Evolutionary conservation across 768 basidiomycete genomes (phyloP), one percentile per base, ranked within the genome.

Genomic region (Neoboletus magnificus): DNA sequence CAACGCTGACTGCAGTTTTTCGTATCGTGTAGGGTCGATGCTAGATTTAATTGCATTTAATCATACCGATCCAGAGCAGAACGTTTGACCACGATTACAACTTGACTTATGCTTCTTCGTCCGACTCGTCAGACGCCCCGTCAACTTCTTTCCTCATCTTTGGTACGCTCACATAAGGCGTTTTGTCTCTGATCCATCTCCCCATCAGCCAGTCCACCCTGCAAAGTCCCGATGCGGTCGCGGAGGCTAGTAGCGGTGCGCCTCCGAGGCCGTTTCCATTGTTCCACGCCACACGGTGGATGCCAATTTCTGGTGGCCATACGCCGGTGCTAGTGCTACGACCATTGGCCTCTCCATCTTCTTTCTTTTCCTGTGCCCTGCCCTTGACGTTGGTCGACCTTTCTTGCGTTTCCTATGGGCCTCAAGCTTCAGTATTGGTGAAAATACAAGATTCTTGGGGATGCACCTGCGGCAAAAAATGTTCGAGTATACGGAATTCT

Each of bases 401-500:
- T 69, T 44, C 75, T 69, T 54, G 74, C 23, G 78, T 78, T 75
- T 86, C 80, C 81, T 86, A 56, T 16, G 10, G 15, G 3, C 4
- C 23, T 7, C 36, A 37, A 13, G 36, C 27, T 1, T 53, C 30
- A 55, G 42, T 37, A 0, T 36, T 8, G 7, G 33, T 36, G n/a
- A 29, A 20, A 39, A 20, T 1, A 2, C 22, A 20, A 61, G 10
- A 35, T 1, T 1, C n/a, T 4, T 12, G 7, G 18, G 27, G 39
- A 59, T 59, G 37, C 48, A 85, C 93, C 72, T 85, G 82, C 2
- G 94, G 91, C 8, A 88, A 69, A 62, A 96, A 85, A 23, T 83
- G 81, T 55, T 98, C 96, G n/a, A 94, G 72, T 86, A 98, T 92
- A 23, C 95, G 79, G 66, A 82, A 93, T 56, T 91, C 83, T 22